Evolutionary conservation across 495 filamentous ascomycete species (phyloP).

Genomic region (Penicillium bovifimosum): DNA sequence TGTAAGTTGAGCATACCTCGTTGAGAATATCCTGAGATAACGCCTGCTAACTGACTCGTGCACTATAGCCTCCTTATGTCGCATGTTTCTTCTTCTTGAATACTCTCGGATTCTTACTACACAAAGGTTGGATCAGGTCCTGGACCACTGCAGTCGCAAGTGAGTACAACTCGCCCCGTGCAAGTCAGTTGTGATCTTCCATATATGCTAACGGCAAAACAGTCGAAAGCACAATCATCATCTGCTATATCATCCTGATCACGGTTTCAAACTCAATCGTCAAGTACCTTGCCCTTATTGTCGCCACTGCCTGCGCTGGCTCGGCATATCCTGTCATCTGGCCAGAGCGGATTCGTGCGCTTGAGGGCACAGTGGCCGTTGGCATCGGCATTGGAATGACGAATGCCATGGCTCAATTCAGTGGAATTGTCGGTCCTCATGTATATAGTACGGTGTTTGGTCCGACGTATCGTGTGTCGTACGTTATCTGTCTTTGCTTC

Average conservation of each 20-base stretch:
- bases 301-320: constrained; percentile 35
- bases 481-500: constrained; percentile 37
- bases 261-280: constrained; percentile 33
- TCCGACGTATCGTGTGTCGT: constrained; percentile 34
- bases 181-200: too few relatives aligned
- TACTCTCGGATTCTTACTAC: constrained; percentile 29
- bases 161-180: constrained; percentile 8
- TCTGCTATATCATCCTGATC: constrained; percentile 43
- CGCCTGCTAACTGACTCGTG: not conserved
- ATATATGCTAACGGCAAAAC: not conserved
- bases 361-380: constrained; percentile 34
- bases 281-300: constrained; percentile 36
- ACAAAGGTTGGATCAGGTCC: constrained; percentile 30
- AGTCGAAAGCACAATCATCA: constrained; percentile 38
- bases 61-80: constrained; percentile 34
- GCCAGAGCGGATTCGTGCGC: constrained; percentile 41
- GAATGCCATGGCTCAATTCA: constrained; percentile 45
- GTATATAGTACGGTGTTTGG: constrained; percentile 38
- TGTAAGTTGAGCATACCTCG: constrained; percentile 16
- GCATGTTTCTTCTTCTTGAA: constrained; percentile 37
- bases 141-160: constrained; percentile 39
- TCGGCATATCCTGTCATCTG: constrained; percentile 43
- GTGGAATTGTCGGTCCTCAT: constrained; percentile 39
- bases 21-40: too few relatives aligned
- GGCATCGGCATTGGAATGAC: constrained; percentile 41